Conservation (phyloP, 2,329 filamentous ascomycete genomes). For the Cladosporium sp. region DNA sequence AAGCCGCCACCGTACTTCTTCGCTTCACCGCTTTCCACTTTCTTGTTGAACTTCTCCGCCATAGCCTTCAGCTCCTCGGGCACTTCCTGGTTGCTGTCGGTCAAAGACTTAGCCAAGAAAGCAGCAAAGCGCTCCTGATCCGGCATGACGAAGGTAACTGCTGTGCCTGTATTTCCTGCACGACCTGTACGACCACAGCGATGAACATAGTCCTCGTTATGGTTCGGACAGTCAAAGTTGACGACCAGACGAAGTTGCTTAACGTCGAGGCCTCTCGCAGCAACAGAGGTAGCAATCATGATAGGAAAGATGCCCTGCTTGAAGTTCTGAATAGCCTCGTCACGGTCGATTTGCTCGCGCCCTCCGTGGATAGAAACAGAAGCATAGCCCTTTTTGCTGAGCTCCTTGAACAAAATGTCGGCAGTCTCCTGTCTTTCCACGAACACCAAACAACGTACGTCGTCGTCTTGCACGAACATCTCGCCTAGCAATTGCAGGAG, state of each 20-base stretch:
- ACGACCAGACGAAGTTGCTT: slow-evolving; percentile 93
- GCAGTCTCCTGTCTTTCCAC: slow-evolving; percentile 33
- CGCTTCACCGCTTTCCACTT: slow-evolving; percentile 86
- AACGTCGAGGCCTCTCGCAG: slow-evolving; percentile 89
- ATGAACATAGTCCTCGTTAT: slow-evolving; percentile 94
- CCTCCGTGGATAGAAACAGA: slow-evolving; percentile 92
- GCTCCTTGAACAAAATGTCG: slow-evolving; percentile 54
- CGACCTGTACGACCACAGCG: slow-evolving; percentile 88
- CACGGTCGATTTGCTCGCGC: slow-evolving; percentile 87
- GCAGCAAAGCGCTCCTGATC: slow-evolving; percentile 87
- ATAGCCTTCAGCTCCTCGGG: slow-evolving; percentile 61
- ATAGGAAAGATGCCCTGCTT: slow-evolving; percentile 86
- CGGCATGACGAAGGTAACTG: slow-evolving; percentile 86
- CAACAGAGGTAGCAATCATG: slow-evolving; percentile 89
- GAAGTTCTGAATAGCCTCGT: slow-evolving; percentile 88
- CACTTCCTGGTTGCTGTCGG: slow-evolving; percentile 79
- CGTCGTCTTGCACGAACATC: slow-evolving; percentile 79
- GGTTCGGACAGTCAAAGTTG: slow-evolving; percentile 91
- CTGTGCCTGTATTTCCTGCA: slow-evolving; percentile 89
- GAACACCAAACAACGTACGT: slow-evolving; percentile 73
- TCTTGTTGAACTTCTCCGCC: slow-evolving; percentile 68
- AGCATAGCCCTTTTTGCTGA: slow-evolving; percentile 78
- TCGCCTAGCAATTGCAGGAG: slow-evolving; percentile 82
- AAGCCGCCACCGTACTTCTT: slow-evolving; percentile 81
- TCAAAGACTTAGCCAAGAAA: slow-evolving; percentile 85